Percentiles rank a stretch among this genome's conserved stretches.
Conservation (phyloP, 768 basidiomycete genomes). For the Tulasnella sp. region DNA sequence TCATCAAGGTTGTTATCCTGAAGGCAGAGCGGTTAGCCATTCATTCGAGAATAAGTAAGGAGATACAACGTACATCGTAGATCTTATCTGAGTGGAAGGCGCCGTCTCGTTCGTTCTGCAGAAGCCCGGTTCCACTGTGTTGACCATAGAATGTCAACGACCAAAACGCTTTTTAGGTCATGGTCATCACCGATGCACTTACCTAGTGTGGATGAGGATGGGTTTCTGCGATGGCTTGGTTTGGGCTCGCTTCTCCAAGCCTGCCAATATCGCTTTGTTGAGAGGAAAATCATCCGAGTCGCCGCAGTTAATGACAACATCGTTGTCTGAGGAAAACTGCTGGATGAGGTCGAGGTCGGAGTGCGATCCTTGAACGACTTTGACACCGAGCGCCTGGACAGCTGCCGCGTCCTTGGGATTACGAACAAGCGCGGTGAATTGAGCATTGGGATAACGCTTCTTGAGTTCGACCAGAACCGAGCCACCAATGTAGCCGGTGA, state of each 20-base stretch:
- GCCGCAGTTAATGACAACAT: constrained; percentile 15
- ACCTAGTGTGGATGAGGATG: constrained; percentile 23
- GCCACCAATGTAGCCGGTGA: constrained; percentile 24
- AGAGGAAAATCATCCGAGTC: constrained; percentile 20
- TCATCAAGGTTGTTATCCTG: constrained; percentile 28
- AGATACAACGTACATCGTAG: constrained; percentile 23
- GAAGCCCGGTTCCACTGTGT: constrained; percentile 23
- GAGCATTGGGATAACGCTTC: constrained; percentile 27
- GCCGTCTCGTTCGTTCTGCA: constrained; percentile 23
- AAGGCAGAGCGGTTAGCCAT: neutral
- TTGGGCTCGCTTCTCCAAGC: constrained; percentile 1
- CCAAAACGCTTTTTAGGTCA: neutral
- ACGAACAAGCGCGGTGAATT: constrained; percentile 23
- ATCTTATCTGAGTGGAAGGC: constrained; percentile 25
- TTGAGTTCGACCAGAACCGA: constrained; percentile 35
- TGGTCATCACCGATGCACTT: neutral
- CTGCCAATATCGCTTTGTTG: constrained; percentile 3
- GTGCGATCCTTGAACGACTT: constrained; percentile 14
- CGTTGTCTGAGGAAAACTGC: constrained; percentile 5
- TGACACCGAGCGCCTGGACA: constrained; percentile 21
- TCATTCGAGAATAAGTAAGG: neutral
- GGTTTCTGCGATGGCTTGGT: constrained; percentile 15
- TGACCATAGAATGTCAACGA: neutral
- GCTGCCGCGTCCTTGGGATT: constrained; percentile 18
- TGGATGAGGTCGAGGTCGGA: constrained; percentile 14